Evolutionary conservation across 2,329 filamentous ascomycete species (phyloP), one percentile per base, ranked within the genome.

Genomic region (Colletotrichum nymphaeae): DNA sequence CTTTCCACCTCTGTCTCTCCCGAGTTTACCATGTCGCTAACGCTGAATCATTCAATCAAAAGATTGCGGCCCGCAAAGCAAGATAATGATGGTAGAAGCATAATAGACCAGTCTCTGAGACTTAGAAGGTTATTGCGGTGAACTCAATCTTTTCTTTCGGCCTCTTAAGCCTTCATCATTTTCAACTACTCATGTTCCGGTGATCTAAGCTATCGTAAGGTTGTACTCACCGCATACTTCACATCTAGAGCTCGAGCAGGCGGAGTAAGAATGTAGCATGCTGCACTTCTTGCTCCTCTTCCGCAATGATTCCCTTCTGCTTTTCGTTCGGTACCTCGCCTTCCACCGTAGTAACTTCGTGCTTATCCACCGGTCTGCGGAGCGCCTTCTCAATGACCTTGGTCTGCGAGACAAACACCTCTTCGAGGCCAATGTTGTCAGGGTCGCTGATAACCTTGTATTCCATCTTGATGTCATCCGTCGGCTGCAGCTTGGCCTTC

Each of bases 381-480:
- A 97, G 83, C 26, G 92, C 92, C 86, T 95, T 74, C 42, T 74
- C 72, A 32, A 74, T 72, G 16, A 52, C 32, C 58, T 63, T 74
- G 63, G 24, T 52, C 52, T 74, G 72, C 11, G 72, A 97, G 81
- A 93, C 92, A 79, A 97, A 94, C 42, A 89, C 85, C 57, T 86
- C 82, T 26, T 89, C 90, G 28, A 98, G 83, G 5, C 94, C 94
- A 72, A 95, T 88, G 57, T 90, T 88, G 2, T 97, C 93, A 0
- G 94, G 93, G 79, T 98, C 95, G 8, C 90, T 88, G 62, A 97
- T 84, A 5, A 98, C 91, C 71, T 88, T 88, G 85, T 98, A 98
- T 82, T 97, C 94, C 94, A 99, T 98, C 85, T 93, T 94, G 75
- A 99, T 92, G 80, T 98, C 97, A 80, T 99, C 97, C 0, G 96